Conservation (phyloP, 2,329 filamentous ascomycete species). For the Magnaporthiopsis incrustans region DNA sequence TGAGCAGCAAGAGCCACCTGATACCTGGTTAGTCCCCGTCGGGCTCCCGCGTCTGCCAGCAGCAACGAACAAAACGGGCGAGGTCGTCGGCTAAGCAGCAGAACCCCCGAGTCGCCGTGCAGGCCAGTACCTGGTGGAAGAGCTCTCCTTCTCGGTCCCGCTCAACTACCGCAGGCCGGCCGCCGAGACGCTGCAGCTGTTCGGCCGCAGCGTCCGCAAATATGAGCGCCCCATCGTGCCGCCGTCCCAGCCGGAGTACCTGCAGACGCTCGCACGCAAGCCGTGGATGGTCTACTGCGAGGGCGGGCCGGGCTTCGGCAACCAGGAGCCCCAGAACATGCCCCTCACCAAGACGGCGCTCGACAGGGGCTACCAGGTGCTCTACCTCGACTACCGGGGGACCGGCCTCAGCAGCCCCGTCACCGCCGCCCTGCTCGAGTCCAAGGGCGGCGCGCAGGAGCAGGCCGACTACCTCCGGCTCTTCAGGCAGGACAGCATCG, state of each 20-base stretch:
- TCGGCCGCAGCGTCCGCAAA: conserved; percentile 43
- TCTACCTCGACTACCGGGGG: conserved; percentile 86
- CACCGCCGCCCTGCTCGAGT: conserved; percentile 60
- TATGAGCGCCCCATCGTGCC: conserved; percentile 8
- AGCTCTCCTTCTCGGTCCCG: conserved; percentile 82
- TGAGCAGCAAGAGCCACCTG: conserved; percentile 34
- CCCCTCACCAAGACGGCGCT: conserved; percentile 64
- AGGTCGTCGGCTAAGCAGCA: not conserved
- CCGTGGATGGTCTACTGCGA: conserved; percentile 68
- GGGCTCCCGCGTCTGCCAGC: not conserved
- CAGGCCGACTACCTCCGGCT: conserved; percentile 76
- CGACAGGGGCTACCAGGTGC: conserved; percentile 72
- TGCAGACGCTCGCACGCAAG: conserved; percentile 25
- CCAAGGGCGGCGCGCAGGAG: conserved; percentile 50
- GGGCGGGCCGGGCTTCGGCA: conserved; percentile 78
- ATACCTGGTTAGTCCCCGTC: conserved; percentile 21
- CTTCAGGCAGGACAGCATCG: conserved; percentile 86
- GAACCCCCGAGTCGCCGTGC: not conserved
- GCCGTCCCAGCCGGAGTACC: conserved; percentile 10
- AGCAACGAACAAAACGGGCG: not conserved
- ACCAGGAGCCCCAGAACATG: conserved; percentile 64
- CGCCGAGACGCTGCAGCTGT: conserved; percentile 60
- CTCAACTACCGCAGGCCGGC: conserved; percentile 62
- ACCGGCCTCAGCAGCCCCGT: conserved; percentile 80
- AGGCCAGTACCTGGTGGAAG: conserved; percentile 70